Conservation (phyloP, 495 filamentous ascomycete genomes). For the Friedmanniomyces endolithicus region DNA sequence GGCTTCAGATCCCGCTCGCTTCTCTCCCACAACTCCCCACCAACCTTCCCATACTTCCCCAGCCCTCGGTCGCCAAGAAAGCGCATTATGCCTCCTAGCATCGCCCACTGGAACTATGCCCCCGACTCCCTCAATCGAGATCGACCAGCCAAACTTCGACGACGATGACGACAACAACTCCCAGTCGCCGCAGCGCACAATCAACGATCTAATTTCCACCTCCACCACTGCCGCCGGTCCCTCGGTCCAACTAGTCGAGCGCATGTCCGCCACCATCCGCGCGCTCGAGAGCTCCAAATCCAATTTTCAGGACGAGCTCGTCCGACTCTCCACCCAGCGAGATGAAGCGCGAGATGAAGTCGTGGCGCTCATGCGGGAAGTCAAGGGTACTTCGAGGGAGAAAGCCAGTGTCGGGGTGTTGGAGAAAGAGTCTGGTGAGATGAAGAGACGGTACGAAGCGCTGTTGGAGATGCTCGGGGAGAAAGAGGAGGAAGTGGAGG, state of each 20-base stretch:
- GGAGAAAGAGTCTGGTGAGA: slow-evolving; percentile 51
- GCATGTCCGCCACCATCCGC: slow-evolving; percentile 87
- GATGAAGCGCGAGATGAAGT: slow-evolving; percentile 89
- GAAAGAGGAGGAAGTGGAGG: slow-evolving; percentile 88
- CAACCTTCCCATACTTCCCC: slow-evolving; percentile 8
- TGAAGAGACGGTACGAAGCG: slow-evolving; percentile 67
- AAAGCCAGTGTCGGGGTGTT: slow-evolving; percentile 49
- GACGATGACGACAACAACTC: slow-evolving; percentile 54
- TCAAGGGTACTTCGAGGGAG: slow-evolving; percentile 53
- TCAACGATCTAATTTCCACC: slow-evolving; percentile 80
- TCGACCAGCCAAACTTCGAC: slow-evolving; percentile 55
- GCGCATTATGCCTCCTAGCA: slow-evolving; percentile 19
- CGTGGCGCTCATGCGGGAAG: slow-evolving; percentile 72
- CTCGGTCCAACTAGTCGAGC: slow-evolving; percentile 88
- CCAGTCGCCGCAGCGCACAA: slow-evolving; percentile 52
- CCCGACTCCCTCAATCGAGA: slow-evolving; percentile 41
- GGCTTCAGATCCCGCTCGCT: not conserved
- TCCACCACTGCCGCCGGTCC: slow-evolving; percentile 83
- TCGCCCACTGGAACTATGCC: slow-evolving; percentile 13
- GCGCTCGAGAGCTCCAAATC: slow-evolving; percentile 85
- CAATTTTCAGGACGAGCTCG: slow-evolving; percentile 69
- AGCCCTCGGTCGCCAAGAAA: slow-evolving; percentile 26
- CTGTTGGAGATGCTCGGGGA: slow-evolving; percentile 91
- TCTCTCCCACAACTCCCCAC: slow-evolving; percentile 19
- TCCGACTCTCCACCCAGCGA: slow-evolving; percentile 63